Base-by-base conservation (phyloP, 176 grass and related monocot species). In the Lolium perenne region DNA sequence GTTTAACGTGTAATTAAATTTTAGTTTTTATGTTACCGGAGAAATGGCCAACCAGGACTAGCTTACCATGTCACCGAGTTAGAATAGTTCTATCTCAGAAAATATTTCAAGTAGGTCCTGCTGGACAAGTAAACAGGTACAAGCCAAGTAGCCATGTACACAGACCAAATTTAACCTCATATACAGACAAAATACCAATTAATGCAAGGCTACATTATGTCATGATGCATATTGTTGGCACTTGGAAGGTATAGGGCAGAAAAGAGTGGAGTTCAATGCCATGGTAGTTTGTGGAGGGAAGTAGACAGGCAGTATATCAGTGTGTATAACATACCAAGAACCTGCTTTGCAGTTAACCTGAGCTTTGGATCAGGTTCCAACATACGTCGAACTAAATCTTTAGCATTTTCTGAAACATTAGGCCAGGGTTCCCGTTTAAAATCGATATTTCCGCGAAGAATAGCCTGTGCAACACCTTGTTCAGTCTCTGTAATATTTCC, bases 371-470 rank as follows among this genome's bases (percentile, higher is more conserved):
- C 97, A 86, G 94, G 87, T 83, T 99, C 97, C 90, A 99, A 83
- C 97, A 99, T 96, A 72, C 56, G 92, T 23, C 84, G 90, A 86
- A 99, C 97, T 84, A 99, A 87, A 80, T 94, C 94, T 83, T 99
- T 99, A 73, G 97, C 97, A 94, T 95, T 96, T 78, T 96, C 97
- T 11, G 97, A 96, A 84, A 99, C 97, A 91, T 92, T 99, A 10
- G 94, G 90, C 97, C 97, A 99, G 51, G 97, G 97, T 76, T 99
- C 97, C 56, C 97, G 83, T 84, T 96, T 99, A 81, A 99, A 99
- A 80, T 99, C 97, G 11, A 99, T 99, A 86, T 87, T 90, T 64
- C 97, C 97, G 56, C 94, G 92, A 73, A 99, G 94, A 87, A 99
- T 99, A 86, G 97, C 94, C 76, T 96, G 97, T 59, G 97, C 97